Percentiles rank a stretch among this genome's conserved stretches.
Conservation (phyloP, 2,329 filamentous ascomycete species). For the Didymellaceae sp. region DNA sequence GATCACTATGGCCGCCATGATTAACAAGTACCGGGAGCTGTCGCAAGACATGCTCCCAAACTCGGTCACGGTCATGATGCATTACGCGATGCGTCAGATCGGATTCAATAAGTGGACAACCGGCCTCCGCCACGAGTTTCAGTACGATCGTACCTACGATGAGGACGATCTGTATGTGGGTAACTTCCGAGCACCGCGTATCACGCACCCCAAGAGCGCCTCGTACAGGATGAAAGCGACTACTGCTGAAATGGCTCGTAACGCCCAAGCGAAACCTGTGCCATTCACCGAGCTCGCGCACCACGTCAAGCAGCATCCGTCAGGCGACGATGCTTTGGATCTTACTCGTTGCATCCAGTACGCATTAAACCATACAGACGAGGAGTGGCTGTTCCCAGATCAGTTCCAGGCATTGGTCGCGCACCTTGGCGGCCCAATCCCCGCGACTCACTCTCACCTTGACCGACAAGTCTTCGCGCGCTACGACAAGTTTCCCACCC, state of each 20-base stretch:
- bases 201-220: slow-evolving; percentile 19
- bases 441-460: slow-evolving; percentile 23
- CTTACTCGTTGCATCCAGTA: slow-evolving; percentile 37
- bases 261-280: slow-evolving; percentile 16
- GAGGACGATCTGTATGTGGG: slow-evolving; percentile 24
- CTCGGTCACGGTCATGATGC: slow-evolving; percentile 29
- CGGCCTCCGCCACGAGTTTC: slow-evolving; percentile 13
- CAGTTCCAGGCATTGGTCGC: slow-evolving; percentile 30
- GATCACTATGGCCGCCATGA: slow-evolving; percentile 15
- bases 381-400: slow-evolving; percentile 34
- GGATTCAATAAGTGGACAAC: slow-evolving; percentile 23
- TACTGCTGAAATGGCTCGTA: slow-evolving; percentile 4
- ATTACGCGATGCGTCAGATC: slow-evolving; percentile 29
- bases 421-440: slow-evolving; percentile 24
- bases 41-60: slow-evolving; percentile 17
- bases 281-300: slow-evolving; percentile 33
- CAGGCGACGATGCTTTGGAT: slow-evolving; percentile 35
- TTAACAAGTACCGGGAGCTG: slow-evolving; percentile 9
- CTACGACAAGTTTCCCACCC: slow-evolving; percentile 10
- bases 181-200: slow-evolving; percentile 27
- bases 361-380: slow-evolving; percentile 25
- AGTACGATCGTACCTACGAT: slow-evolving; percentile 5
- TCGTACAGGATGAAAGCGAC: slow-evolving; percentile 3
- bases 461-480: slow-evolving; percentile 28
- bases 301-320: slow-evolving; percentile 31